Percentiles rank a stretch among this genome's conserved stretches.
phyloP scores from a whole-genome alignment of 2,329 filamentous ascomycete species.

The Endocalyx cinctus region DNA sequence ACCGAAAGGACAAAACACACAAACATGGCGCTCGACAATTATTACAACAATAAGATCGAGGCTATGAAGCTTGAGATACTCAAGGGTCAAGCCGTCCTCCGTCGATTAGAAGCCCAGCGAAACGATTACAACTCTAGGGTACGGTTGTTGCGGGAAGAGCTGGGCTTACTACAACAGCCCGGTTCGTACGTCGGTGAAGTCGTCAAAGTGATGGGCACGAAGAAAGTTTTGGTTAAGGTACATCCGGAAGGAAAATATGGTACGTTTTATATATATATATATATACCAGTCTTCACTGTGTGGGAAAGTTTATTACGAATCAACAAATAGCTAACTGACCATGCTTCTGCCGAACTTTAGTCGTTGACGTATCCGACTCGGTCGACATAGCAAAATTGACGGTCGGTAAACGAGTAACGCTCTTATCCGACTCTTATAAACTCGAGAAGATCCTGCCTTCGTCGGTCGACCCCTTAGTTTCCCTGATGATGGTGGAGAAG shows the following conservation, averaged over 20 bases:
- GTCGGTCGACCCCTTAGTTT: conserved; percentile 95
- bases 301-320: no score
- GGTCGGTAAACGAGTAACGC: conserved; percentile 92
- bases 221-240: conserved; percentile 98
- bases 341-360: no score
- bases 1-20: conserved; percentile 20
- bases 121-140: conserved; percentile 99
- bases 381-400: conserved; percentile 96
- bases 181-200: conserved; percentile 98
- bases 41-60: conserved; percentile 99
- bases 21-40: conserved; percentile 97
- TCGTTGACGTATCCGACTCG: conserved; percentile 90
- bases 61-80: conserved; percentile 99
- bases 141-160: conserved; percentile 87
- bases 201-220: conserved; percentile 99
- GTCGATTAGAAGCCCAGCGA: conserved; percentile 91
- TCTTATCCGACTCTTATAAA: conserved; percentile 97
- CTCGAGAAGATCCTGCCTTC: conserved; percentile 98
- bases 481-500: conserved; percentile 99
- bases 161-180: conserved; percentile 92
- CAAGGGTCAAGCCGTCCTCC: conserved; percentile 91
- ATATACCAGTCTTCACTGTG: no score
- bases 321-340: no score
- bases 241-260: conserved; percentile 99
- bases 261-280: conserved; percentile 38